Evolutionary conservation across 345 rosid species (phyloP).

Genomic region (Carallia brachiata): DNA sequence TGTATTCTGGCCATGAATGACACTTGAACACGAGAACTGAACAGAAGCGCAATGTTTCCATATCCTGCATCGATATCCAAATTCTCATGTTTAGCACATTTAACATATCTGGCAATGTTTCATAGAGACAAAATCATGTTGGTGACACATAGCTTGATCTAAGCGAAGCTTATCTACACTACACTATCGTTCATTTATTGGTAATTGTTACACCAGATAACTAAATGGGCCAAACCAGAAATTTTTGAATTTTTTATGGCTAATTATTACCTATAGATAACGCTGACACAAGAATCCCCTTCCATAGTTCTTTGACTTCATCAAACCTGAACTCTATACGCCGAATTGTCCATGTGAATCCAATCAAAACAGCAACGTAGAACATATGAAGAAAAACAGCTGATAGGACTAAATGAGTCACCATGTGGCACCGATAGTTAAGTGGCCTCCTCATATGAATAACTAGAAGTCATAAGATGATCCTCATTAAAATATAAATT

Average conservation of each 20-base stretch:
- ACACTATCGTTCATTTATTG: neutral
- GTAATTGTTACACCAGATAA: neutral
- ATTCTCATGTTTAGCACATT: neutral
- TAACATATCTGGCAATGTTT: neutral
- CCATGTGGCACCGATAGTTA: constrained; percentile 59
- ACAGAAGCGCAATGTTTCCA: neutral
- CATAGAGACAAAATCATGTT: neutral
- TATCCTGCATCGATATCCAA: neutral
- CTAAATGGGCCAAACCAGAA: neutral
- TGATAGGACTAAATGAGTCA: constrained; percentile 51
- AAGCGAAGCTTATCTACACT: neutral
- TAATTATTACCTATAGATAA: constrained; percentile 49
- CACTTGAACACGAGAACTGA: neutral
- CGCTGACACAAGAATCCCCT: constrained; percentile 70
- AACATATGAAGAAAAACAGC: constrained; percentile 51
- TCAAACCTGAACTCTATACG: constrained; percentile 86
- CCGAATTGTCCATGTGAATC: constrained; percentile 56
- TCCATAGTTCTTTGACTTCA: constrained; percentile 85
- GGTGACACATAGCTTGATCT: neutral
- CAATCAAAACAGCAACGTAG: constrained; percentile 57
- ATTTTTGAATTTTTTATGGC: neutral
- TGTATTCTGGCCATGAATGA: neutral
- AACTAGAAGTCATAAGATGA: constrained; percentile 41
- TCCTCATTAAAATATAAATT: constrained; percentile 29
- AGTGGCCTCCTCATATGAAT: constrained; percentile 60